Percentiles rank a stretch among this genome's conserved stretches.
These are phyloP conservation scores for Schizosaccharomyces cryophilus DNA, from an alignment of 805 yeast species.

Conservation along the genomic window DNA sequence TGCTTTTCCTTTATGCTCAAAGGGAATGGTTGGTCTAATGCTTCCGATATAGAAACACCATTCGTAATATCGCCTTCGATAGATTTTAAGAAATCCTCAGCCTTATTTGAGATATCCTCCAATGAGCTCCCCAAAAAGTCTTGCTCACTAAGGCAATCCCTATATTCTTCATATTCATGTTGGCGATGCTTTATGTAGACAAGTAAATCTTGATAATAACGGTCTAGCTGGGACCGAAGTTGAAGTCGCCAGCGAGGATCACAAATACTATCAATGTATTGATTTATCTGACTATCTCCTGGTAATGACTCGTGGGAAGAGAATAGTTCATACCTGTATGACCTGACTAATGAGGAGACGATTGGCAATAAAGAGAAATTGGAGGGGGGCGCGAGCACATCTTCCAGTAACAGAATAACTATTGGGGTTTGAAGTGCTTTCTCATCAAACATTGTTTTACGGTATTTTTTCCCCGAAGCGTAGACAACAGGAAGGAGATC, in stretches of 20 bases:
- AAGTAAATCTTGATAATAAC: background rate
- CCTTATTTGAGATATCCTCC: too few relatives aligned
- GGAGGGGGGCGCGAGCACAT: background rate
- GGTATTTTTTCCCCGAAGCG: background rate
- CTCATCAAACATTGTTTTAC: background rate
- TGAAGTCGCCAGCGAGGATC: background rate
- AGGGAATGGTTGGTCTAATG: conserved; percentile 12
- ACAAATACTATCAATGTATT: background rate
- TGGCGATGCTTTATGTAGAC: background rate
- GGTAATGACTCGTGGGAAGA: background rate
- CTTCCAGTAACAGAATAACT: background rate
- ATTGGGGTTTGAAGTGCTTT: background rate
- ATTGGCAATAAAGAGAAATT: background rate
- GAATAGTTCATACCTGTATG: background rate
- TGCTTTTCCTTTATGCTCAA: background rate
- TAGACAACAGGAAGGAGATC: conserved; percentile 8
- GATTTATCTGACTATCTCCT: background rate
- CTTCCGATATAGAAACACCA: background rate
- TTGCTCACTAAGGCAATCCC: too few relatives aligned
- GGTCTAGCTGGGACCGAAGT: background rate
- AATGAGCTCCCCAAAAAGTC: too few relatives aligned
- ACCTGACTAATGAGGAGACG: background rate
- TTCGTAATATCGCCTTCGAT: background rate
- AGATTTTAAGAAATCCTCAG: background rate
- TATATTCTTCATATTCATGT: background rate